phyloP scores from a whole-genome alignment of 106 monocot species.

The Allium fistulosum region DNA sequence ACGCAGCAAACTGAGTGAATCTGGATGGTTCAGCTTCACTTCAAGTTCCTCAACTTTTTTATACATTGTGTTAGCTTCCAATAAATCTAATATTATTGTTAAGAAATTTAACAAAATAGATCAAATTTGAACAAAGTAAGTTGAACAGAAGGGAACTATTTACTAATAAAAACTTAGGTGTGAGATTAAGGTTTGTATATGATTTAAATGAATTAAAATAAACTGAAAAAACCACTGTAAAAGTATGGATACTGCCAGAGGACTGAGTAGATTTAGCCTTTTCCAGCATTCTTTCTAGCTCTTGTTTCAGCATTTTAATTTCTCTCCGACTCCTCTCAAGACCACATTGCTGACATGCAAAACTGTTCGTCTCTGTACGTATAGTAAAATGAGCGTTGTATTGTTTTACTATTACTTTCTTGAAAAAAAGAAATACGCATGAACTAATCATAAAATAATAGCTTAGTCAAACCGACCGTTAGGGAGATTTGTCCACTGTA shows the following conservation, averaged over 20 bases:
- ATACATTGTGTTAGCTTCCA: constrained; percentile 48
- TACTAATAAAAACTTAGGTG: not conserved
- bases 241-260: constrained; percentile 57
- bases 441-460: too few relatives aligned
- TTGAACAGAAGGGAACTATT: not conserved
- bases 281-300: constrained; percentile 35
- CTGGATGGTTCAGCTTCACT: constrained; percentile 44
- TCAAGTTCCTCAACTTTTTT: constrained; percentile 60
- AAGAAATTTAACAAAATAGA: constrained; percentile 19
- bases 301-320: constrained; percentile 22
- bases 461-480: too few relatives aligned
- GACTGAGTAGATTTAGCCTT: constrained; percentile 39
- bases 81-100: constrained; percentile 46
- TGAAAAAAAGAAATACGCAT: too few relatives aligned
- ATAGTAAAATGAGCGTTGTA: too few relatives aligned
- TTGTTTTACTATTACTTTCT: too few relatives aligned
- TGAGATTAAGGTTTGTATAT: not conserved
- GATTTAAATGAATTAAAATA: too few relatives aligned
- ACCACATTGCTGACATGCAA: constrained; percentile 66
- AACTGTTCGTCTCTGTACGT: constrained; percentile 33
- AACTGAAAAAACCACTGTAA: too few relatives aligned
- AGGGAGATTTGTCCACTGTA: too few relatives aligned
- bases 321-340: constrained; percentile 38
- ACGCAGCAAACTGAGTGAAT: constrained; percentile 56
- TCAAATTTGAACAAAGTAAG: not conserved